Base-by-base conservation (phyloP, 2,329 filamentous ascomycete genomes). In the Fusarium globosum region DNA sequence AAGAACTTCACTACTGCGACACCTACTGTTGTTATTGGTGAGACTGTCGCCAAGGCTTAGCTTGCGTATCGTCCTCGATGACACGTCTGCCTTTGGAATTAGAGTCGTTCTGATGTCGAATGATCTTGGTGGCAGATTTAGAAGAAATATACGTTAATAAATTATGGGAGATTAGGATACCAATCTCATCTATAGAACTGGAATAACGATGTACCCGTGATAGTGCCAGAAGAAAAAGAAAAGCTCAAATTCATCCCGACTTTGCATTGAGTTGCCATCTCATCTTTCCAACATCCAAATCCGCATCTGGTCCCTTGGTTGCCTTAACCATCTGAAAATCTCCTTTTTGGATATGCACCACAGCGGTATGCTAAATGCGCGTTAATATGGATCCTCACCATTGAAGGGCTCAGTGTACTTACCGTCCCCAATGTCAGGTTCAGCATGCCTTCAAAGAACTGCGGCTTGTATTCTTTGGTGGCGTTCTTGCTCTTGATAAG, bases 351-450 rank as follows among this genome's bases (percentile, higher is more conserved):
- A 73, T 20, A 21, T 73, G 61, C 21, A 59, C 52, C 0, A 67
- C 28, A 6, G 36, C 36, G 6, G 14, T 4, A 16, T 49, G 18
- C 65, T 73, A 8, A 4, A 20, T n/a, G 4, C 6, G 6, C 7
- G 43, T 69, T 10, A 65, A 12, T 2, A 11, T 16, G 0, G 1
- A 1, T 13, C 16, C 1, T 30, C 7, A 0, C 1, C 2, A 4
- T 8, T 7, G 2, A 11, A 16, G 0, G 4, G 0, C 13, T 4
- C 9, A 1, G 3, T 13, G 2, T 1, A 38, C 46, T 28, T 51
- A 74, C 71, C 23, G 46, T 72, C 23, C 71, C 71, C 3, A 74
- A 3, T 1, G 71, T 74, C 12, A 74, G n/a, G 9, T 52, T 59
- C 1, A 74, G 18, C 0, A 65, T 52, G 0, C 58, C 69, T 30